phyloP scores from a whole-genome alignment of 2,329 filamentous ascomycete genomes.

The Didymosphaeria variabile region DNA sequence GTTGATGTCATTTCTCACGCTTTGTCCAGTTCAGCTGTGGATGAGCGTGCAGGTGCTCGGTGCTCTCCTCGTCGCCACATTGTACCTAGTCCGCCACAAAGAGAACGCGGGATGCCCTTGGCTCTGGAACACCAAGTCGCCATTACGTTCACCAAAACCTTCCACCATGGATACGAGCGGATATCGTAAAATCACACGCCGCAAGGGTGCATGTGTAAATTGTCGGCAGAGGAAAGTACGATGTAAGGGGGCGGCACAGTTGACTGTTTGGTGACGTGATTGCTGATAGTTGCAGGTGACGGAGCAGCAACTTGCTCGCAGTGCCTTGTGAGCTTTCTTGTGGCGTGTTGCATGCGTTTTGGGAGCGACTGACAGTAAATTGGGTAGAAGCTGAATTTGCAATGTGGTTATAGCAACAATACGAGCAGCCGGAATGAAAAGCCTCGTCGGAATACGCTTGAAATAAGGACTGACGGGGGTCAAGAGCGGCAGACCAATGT shows the following conservation, averaged over 20 bases:
- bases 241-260: slow-evolving; percentile 3
- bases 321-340: not conserved
- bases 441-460: not conserved
- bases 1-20: slow-evolving; percentile 1
- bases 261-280: not conserved
- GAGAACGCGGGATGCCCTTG: not conserved
- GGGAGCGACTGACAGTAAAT: not conserved
- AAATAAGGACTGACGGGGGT: not conserved
- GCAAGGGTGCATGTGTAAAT: slow-evolving; percentile 3
- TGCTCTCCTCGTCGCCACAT: not conserved
- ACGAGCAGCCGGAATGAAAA: not conserved
- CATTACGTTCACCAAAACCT: not conserved
- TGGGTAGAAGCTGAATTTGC: not conserved
- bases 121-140: not conserved
- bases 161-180: slow-evolving; percentile 1
- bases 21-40: not conserved
- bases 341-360: not conserved
- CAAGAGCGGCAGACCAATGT: not conserved
- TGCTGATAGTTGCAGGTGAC: slow-evolving; percentile 1
- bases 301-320: slow-evolving; percentile 1
- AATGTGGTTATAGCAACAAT: slow-evolving; percentile 6
- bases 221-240: slow-evolving; percentile 5
- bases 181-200: slow-evolving; percentile 6
- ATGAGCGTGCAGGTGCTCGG: not conserved
- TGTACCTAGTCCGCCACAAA: not conserved